A percentile compares a stretch with the other conserved stretches of the same genome.
Conservation (phyloP, 768 basidiomycete genomes). For the Mycena vulgaris region DNA sequence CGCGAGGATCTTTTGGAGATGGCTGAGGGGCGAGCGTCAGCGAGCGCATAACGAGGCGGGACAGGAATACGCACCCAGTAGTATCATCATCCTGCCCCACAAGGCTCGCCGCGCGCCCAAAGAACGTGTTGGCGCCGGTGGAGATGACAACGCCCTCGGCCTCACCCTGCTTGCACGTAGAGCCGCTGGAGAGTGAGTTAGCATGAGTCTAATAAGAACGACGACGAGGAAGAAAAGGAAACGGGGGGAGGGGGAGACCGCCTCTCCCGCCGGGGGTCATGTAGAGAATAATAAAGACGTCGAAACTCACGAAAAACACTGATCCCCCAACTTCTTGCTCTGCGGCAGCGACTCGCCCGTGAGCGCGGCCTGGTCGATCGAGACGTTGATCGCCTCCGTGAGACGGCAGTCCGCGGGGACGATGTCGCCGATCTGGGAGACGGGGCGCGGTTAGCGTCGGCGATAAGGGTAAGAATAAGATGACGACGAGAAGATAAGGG, state of each 20-base stretch:
- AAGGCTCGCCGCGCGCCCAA: constrained; percentile 97
- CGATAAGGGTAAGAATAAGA: no score
- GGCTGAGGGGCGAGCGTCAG: constrained; percentile 66
- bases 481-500: no score
- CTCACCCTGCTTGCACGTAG: constrained; percentile 99
- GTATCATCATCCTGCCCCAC: constrained; percentile 74
- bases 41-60: background rate
- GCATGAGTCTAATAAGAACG: no score
- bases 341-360: constrained; percentile 97
- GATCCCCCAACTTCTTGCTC: constrained; percentile 93
- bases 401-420: constrained; percentile 99
- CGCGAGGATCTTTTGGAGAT: constrained; percentile 98
- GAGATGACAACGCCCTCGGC: constrained; percentile 99
- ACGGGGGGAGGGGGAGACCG: no score
- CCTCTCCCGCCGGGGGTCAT: no score
- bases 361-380: constrained; percentile 97
- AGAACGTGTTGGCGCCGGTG: constrained; percentile 98
- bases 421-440: constrained; percentile 98
- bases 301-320: constrained; percentile 95
- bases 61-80: background rate
- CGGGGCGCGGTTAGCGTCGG: no score
- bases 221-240: no score
- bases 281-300: background rate
- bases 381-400: constrained; percentile 96
- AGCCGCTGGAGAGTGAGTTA: constrained; percentile 70